Percentiles rank a stretch among this genome's conserved stretches.
Conservation (phyloP, 1,284 basidiomycete genomes). For the Leccinum subspadiceum region DNA sequence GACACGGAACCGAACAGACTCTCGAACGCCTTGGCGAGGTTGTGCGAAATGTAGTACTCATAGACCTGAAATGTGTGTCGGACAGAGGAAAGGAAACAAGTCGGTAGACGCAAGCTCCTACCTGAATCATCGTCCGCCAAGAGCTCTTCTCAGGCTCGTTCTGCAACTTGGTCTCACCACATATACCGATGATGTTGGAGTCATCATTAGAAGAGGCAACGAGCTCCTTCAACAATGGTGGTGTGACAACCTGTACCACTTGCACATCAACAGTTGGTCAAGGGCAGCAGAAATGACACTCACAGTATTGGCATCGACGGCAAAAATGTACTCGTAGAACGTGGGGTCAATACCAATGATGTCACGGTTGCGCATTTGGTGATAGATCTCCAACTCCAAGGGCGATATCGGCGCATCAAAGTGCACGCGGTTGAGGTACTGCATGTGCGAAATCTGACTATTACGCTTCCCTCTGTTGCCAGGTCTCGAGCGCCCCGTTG, state of each 20-base stretch:
- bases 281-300: background rate
- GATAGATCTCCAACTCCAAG: too few species aligned
- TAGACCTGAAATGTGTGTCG: constrained; percentile 53
- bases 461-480: constrained; percentile 85
- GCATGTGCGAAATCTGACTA: constrained; percentile 92
- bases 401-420: too few species aligned
- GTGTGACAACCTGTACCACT: background rate
- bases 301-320: background rate
- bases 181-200: background rate
- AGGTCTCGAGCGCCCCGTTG: constrained; percentile 88
- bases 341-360: too few species aligned
- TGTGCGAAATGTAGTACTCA: constrained; percentile 87
- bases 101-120: background rate
- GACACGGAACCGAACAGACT: constrained; percentile 76
- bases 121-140: background rate
- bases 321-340: too few species aligned
- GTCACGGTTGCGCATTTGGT: too few species aligned
- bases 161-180: background rate
- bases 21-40: constrained; percentile 83
- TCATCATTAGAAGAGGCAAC: background rate
- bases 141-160: background rate
- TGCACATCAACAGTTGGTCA: background rate
- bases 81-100: constrained; percentile 41
- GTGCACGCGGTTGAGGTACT: constrained; percentile 49
- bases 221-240: background rate